Conservation (phyloP, 106 monocot genomes). For the Amphibolis antarctica region DNA sequence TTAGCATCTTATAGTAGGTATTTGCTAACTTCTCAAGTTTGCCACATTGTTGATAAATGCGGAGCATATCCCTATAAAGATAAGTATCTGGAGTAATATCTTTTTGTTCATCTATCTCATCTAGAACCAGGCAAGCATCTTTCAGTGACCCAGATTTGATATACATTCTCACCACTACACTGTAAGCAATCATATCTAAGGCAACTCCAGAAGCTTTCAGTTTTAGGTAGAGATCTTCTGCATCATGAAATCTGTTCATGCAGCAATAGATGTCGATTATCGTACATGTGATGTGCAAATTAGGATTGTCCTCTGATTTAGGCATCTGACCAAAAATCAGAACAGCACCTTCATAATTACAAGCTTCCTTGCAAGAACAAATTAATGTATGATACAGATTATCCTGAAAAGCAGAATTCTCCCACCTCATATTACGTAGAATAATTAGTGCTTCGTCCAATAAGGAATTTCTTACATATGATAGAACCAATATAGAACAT, state of each 20-base stretch:
- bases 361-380: slow-evolving; percentile 86
- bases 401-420: slow-evolving; percentile 61
- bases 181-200: slow-evolving; percentile 85
- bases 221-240: slow-evolving; percentile 56
- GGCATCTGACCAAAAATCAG: slow-evolving; percentile 59
- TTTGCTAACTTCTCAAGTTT: slow-evolving; percentile 56
- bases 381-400: slow-evolving; percentile 86
- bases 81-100: slow-evolving; percentile 64
- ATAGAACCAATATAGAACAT: slow-evolving; percentile 60
- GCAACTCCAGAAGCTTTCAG: slow-evolving; percentile 36
- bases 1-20: slow-evolving; percentile 63
- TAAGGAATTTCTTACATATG: slow-evolving; percentile 55
- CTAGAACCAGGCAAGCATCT: slow-evolving; percentile 64
- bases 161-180: slow-evolving; percentile 83
- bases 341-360: slow-evolving; percentile 43
- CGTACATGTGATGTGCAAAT: slow-evolving; percentile 69
- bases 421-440: slow-evolving; percentile 59
- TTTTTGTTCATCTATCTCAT: slow-evolving; percentile 54
- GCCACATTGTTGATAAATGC: slow-evolving; percentile 67
- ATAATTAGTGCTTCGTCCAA: slow-evolving; percentile 53
- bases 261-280: slow-evolving; percentile 79
- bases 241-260: slow-evolving; percentile 45
- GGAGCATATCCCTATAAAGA: slow-evolving; percentile 85
- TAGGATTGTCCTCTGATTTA: slow-evolving; percentile 28
- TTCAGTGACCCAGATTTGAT: slow-evolving; percentile 50